Evolutionary conservation across 306 rosid species (phyloP).

Genomic region (Vigna radiata): DNA sequence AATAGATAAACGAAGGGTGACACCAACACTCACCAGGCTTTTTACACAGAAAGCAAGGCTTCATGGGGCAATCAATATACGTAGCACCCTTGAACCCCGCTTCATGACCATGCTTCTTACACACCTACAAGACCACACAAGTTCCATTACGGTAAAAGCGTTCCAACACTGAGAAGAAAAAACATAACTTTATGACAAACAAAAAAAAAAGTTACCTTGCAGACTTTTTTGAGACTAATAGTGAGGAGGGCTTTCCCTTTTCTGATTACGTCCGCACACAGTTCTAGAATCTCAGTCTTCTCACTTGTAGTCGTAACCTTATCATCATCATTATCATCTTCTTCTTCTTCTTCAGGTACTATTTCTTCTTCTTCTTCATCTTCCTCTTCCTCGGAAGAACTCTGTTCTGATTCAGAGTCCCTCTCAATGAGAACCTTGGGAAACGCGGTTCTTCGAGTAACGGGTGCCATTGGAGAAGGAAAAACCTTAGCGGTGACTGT

Average conservation of each 20-base stretch:
- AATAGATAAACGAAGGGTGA: slow-evolving; percentile 3
- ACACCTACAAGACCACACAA: slow-evolving; percentile 58
- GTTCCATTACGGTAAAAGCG: not conserved
- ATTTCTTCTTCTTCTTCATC: slow-evolving; percentile 13
- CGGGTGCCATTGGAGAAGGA: slow-evolving; percentile 61
- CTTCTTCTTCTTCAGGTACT: slow-evolving; percentile 32
- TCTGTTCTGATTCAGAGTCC: slow-evolving; percentile 79
- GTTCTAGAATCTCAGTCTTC: slow-evolving; percentile 48
- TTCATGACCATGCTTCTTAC: slow-evolving; percentile 93
- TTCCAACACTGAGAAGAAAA: not conserved
- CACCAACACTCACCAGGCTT: slow-evolving; percentile 69
- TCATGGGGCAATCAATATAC: slow-evolving; percentile 96
- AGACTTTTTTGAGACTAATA: slow-evolving; percentile 77
- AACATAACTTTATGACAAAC: not conserved
- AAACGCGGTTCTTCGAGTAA: slow-evolving; percentile 64
- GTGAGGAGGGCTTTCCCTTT: slow-evolving; percentile 74
- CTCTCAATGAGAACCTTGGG: slow-evolving; percentile 73
- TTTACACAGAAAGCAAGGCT: slow-evolving; percentile 97
- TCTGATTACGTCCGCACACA: slow-evolving; percentile 47
- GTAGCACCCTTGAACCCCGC: slow-evolving; percentile 97
- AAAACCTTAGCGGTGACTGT: not conserved
- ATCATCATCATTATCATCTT: slow-evolving; percentile 28
- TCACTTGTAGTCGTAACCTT: slow-evolving; percentile 37
- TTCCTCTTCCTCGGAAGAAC: slow-evolving; percentile 56
- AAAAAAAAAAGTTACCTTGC: slow-evolving; percentile 57